Base-by-base conservation (phyloP, 352 stramenopile species). In the Pythium graminicola region DNA sequence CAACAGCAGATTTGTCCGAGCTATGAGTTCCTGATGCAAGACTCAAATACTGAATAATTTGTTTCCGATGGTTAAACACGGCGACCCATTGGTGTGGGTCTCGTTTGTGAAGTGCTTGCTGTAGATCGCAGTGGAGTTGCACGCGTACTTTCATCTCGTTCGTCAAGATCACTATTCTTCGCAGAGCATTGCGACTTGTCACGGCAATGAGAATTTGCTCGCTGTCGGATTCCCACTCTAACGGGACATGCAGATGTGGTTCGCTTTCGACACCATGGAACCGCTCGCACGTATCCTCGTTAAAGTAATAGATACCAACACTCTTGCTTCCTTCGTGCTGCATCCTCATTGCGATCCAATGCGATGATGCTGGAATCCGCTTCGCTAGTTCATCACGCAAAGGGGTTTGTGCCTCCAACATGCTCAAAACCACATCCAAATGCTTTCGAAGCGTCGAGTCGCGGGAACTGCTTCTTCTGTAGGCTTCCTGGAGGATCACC, bases 41-140 rank as follows among this genome's bases (percentile, higher is more conserved):
- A 17, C 76, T 86, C 48, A 83, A 69, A 46, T 73, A 88, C 26
- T 83, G 73, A 58, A 85, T 66, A 28, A 76, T 58, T n/a, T 76
- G 61, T 42, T 63, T 69, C 2, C 72, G 74, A 4, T 65, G 52
- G 13, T 88, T 81, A 27, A 79, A 79, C 4, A 88, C 68, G 7
- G 76, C 76, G 10, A 80, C 43, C 76, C 75, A 88, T 23, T 72
- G 43, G 28, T 67, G 64, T 3, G 76, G 58, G 40, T 87, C 76
- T 2, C 41, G 24, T 2, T 50, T 55, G 16, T 74, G 56, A 1
- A 43, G 39, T 6, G 55, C 23, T 2, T 50, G 42, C 17, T 74
- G 62, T 10, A 60, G 54, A 2, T 51, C 14, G 9, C 53, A 62
- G 23, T 66, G 55, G 10, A 48, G 26, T 6, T n/a, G 16, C 0